Evolutionary conservation across 768 basidiomycete genomes (phyloP).

Genomic region (Kwoniella sp.): DNA sequence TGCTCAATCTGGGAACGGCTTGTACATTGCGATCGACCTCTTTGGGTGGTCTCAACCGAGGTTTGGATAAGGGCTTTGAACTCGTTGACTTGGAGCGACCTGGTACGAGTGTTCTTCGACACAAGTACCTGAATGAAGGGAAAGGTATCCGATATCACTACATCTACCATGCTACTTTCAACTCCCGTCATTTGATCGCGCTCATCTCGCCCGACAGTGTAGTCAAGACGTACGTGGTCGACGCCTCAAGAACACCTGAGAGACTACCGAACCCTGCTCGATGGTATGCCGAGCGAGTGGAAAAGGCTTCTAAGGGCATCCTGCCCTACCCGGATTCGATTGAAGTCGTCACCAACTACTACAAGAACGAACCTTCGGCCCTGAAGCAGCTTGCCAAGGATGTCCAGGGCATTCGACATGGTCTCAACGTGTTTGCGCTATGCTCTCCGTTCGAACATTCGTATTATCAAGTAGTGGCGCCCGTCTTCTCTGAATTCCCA

Average conservation of each 20-base stretch:
- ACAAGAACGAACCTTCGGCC: slow-evolving; percentile 74
- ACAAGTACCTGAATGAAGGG: slow-evolving; percentile 74
- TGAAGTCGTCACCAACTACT: slow-evolving; percentile 65
- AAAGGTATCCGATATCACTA: slow-evolving; percentile 74
- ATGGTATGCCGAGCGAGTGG: slow-evolving; percentile 67
- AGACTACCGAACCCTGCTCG: slow-evolving; percentile 75
- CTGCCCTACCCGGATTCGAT: slow-evolving; percentile 66
- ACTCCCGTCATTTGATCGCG: slow-evolving; percentile 80
- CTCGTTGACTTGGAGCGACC: slow-evolving; percentile 75
- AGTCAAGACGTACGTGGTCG: slow-evolving; percentile 83
- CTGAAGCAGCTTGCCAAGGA: slow-evolving; percentile 86
- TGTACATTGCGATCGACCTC: slow-evolving; percentile 69
- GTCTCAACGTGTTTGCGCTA: slow-evolving; percentile 67
- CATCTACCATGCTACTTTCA: slow-evolving; percentile 79
- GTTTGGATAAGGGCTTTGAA: slow-evolving; percentile 79
- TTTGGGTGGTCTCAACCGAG: slow-evolving; percentile 72
- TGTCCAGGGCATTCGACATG: slow-evolving; percentile 69
- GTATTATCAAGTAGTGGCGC: slow-evolving; percentile 76
- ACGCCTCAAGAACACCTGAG: slow-evolving; percentile 83
- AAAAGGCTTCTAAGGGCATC: slow-evolving; percentile 59
- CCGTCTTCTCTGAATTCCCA: slow-evolving; percentile 77
- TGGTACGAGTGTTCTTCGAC: slow-evolving; percentile 63
- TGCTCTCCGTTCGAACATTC: slow-evolving; percentile 81
- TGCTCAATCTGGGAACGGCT: slow-evolving; percentile 80
- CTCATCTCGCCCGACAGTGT: slow-evolving; percentile 74